These are phyloP conservation scores for Colletotrichum sp. DNA, from an alignment of 2,329 filamentous ascomycete genomes.

Conservation along the genomic window DNA sequence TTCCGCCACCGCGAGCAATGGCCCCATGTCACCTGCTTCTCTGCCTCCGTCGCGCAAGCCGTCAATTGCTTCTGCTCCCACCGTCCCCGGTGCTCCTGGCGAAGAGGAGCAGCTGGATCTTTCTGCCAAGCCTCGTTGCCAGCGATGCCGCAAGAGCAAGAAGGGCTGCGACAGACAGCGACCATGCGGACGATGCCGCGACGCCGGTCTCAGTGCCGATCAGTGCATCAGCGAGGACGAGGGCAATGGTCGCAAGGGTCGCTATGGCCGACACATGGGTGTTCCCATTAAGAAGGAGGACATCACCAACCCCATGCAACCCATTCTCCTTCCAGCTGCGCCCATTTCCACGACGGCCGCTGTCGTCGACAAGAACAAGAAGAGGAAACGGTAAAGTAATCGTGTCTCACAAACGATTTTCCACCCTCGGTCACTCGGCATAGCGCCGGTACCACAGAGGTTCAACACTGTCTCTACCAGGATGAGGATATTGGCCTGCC, in stretches of 20 bases:
- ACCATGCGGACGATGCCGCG: constrained; percentile 92
- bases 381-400: constrained; percentile 60
- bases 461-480: background rate
- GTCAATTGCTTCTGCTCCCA: constrained; percentile 66
- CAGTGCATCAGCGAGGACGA: constrained; percentile 98
- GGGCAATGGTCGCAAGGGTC: constrained; percentile 93
- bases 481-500: background rate
- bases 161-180: constrained; percentile 98
- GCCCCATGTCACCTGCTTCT: constrained; percentile 68
- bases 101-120: constrained; percentile 93
- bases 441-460: background rate
- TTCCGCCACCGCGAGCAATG: constrained; percentile 21
- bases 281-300: constrained; percentile 68
- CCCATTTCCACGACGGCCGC: constrained; percentile 42
- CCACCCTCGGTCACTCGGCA: background rate
- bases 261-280: constrained; percentile 79
- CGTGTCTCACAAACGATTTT: background rate
- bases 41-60: constrained; percentile 77
- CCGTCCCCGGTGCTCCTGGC: constrained; percentile 60
- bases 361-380: constrained; percentile 62
- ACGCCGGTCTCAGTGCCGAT: constrained; percentile 91
- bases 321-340: constrained; percentile 46
- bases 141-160: constrained; percentile 98
- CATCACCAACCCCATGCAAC: constrained; percentile 38
- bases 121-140: constrained; percentile 94